These are phyloP conservation scores for Paspalum vaginatum DNA, from an alignment of 176 grass and related monocot genomes.

Conservation along the genomic window DNA sequence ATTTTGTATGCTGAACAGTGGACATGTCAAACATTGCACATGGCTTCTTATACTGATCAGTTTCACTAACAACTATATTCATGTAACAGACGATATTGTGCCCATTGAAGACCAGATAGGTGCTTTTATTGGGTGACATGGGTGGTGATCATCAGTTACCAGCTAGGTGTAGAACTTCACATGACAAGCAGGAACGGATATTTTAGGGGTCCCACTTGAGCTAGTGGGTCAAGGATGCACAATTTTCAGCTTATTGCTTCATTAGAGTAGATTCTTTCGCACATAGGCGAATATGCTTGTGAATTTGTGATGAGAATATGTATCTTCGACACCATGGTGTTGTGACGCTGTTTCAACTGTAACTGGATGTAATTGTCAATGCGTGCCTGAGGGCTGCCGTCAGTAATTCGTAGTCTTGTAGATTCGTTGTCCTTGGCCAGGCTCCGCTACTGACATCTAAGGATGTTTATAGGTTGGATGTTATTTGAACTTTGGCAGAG, in stretches of 20 bases:
- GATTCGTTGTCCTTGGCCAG: not conserved
- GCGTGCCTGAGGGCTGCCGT: not conserved
- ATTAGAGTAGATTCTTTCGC: not conserved
- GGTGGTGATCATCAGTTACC: not conserved
- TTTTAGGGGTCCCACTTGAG: not conserved
- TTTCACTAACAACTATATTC: conserved; percentile 2
- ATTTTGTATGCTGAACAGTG: not conserved
- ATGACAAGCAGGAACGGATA: not conserved
- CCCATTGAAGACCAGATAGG: not conserved
- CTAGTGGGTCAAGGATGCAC: not conserved
- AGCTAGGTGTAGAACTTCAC: conserved; percentile 2
- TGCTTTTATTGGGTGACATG: not conserved
- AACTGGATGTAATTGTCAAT: not conserved
- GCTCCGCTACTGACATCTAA: not conserved
- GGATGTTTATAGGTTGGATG: not conserved
- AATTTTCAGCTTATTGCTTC: not conserved
- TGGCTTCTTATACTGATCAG: conserved; percentile 14
- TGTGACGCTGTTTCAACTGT: conserved; percentile 2
- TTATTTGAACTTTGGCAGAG: not conserved
- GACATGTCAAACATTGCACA: not conserved
- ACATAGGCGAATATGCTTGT: not conserved
- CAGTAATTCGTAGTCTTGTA: conserved; percentile 8
- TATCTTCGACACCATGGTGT: not conserved
- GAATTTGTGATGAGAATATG: not conserved
- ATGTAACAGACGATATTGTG: conserved; percentile 33